Conservation (phyloP, 2,329 filamentous ascomycete genomes). For the Endothia cerciana region DNA sequence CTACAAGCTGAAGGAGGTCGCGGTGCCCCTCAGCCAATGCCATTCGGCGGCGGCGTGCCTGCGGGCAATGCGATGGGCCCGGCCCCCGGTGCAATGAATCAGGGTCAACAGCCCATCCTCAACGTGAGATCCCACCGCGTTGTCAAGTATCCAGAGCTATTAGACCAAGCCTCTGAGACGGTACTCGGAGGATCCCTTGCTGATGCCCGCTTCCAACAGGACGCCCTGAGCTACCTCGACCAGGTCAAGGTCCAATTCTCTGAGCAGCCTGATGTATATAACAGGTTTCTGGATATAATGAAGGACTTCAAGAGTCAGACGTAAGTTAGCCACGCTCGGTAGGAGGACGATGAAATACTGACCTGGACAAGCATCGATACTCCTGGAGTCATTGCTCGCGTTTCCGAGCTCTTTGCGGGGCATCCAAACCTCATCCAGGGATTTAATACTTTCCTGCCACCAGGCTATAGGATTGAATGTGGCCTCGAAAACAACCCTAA, state of each 20-base stretch:
- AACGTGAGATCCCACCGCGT: constrained; percentile 55
- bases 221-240: constrained; percentile 91
- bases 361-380: constrained; percentile 77
- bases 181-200: constrained; percentile 23
- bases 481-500: constrained; percentile 93
- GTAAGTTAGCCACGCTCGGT: constrained; percentile 52
- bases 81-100: constrained; percentile 63
- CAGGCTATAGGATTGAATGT: constrained; percentile 95
- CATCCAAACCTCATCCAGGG: constrained; percentile 95
- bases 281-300: constrained; percentile 97
- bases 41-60: constrained; percentile 52
- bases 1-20: constrained; percentile 62
- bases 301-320: constrained; percentile 99
- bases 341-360: constrained; percentile 23
- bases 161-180: constrained; percentile 12
- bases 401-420: constrained; percentile 93
- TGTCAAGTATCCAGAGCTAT: constrained; percentile 14
- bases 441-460: constrained; percentile 96
- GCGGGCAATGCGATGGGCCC: constrained; percentile 40
- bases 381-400: constrained; percentile 93
- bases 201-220: constrained; percentile 43
- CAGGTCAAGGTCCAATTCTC: constrained; percentile 98
- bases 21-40: constrained; percentile 64
- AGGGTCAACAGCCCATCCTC: constrained; percentile 84
- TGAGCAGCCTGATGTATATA: constrained; percentile 96